These are phyloP conservation scores for Russula lepida DNA, from an alignment of 768 basidiomycete species.

Conservation along the genomic window DNA sequence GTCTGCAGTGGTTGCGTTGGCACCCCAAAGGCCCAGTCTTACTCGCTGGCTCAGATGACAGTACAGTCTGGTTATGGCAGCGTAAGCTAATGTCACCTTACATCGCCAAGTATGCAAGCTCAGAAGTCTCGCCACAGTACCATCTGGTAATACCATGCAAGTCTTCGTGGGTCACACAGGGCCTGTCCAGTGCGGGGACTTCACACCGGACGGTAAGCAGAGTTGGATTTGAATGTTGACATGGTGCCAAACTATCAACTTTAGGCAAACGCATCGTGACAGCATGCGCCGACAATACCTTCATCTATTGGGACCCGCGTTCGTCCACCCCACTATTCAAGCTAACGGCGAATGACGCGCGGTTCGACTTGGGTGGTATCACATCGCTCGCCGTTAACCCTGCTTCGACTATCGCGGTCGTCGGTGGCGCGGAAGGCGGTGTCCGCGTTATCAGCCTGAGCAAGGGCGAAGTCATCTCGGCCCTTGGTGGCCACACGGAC, in stretches of 20 bases:
- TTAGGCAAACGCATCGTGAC: constrained; percentile 84
- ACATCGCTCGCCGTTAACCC: constrained; percentile 81
- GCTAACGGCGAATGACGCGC: constrained; percentile 56
- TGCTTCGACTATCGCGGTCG: constrained; percentile 81
- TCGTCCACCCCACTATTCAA: constrained; percentile 74
- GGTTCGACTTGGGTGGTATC: constrained; percentile 77
- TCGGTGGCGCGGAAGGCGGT: constrained; percentile 81
- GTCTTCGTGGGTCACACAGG: constrained; percentile 89
- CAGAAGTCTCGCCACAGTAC: constrained; percentile 47
- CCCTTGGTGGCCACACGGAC: constrained; percentile 75
- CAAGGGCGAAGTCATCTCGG: constrained; percentile 75
- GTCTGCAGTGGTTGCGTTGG: constrained; percentile 80
- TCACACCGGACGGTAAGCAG: constrained; percentile 75
- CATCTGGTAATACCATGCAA: constrained; percentile 90
- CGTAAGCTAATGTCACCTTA: constrained; percentile 42
- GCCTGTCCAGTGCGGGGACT: constrained; percentile 78
- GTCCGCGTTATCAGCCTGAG: constrained; percentile 80
- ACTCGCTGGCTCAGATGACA: constrained; percentile 86
- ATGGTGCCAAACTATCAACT: constrained; percentile 1
- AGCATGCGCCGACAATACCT: constrained; percentile 68
- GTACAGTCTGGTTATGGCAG: constrained; percentile 96
- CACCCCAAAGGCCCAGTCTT: constrained; percentile 90
- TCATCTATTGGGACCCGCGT: constrained; percentile 91
- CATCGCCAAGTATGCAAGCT: neutral
- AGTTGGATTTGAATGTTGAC: neutral